Evolutionary conservation across 306 rosid genomes (phyloP).

Genomic region (Pyrus communis): DNA sequence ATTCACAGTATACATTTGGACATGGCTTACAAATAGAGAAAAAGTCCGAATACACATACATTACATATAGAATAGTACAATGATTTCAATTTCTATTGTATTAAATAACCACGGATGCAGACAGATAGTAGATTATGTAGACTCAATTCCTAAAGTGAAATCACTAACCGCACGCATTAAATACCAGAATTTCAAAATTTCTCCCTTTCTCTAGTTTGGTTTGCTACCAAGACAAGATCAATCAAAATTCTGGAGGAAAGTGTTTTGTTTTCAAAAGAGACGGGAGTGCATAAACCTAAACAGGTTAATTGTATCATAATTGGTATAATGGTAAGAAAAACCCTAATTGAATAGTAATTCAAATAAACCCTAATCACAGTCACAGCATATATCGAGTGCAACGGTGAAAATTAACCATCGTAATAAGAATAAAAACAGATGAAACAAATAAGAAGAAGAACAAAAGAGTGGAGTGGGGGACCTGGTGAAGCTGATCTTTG

Average conservation of each 20-base stretch:
- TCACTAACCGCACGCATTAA: background rate
- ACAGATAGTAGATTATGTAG: background rate
- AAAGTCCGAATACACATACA: background rate
- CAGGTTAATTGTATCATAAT: background rate
- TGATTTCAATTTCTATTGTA: background rate
- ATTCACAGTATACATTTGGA: background rate
- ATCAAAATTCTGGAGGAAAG: background rate
- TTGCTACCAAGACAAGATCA: background rate
- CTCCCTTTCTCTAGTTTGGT: background rate
- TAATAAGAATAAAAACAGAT: background rate
- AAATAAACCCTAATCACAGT: background rate
- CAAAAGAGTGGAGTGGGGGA: background rate
- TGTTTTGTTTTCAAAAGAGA: background rate
- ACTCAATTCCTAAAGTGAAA: background rate
- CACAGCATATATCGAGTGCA: background rate
- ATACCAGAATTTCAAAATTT: background rate
- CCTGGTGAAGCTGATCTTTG: constrained; percentile 84
- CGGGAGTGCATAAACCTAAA: background rate
- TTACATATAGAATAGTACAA: background rate
- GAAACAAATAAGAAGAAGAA: background rate
- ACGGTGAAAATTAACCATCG: background rate
- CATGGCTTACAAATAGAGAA: background rate
- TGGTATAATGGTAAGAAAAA: background rate
- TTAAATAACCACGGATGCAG: background rate
- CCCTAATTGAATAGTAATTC: background rate